A percentile compares a stretch with the other conserved stretches of the same genome.
These are phyloP conservation scores for Mucor indicus DNA, from an alignment of 371 early-diverging fungal genomes.

Conservation along the genomic window DNA sequence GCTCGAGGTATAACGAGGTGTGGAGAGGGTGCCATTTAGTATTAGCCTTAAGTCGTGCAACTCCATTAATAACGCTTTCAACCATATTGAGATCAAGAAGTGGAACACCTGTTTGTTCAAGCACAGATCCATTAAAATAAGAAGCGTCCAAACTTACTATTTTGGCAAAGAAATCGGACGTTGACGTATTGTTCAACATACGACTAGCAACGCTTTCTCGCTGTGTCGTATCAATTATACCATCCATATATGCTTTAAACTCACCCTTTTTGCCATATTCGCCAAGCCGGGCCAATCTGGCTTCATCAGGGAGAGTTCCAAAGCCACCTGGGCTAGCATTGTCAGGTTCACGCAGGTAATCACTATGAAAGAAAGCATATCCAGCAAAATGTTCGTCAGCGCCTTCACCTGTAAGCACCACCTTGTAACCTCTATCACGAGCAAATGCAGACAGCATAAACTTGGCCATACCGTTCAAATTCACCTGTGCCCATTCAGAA, in stretches of 20 bases:
- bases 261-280: not conserved
- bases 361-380: constrained; percentile 49
- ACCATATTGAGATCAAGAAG: constrained; percentile 5
- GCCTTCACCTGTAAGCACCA: constrained; percentile 63
- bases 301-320: constrained; percentile 6
- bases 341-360: constrained; percentile 25
- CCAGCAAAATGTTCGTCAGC: constrained; percentile 67
- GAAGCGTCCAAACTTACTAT: not conserved
- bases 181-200: constrained; percentile 5
- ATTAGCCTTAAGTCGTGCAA: constrained; percentile 15
- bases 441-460: constrained; percentile 15
- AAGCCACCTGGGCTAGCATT: constrained; percentile 13
- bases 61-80: constrained; percentile 11
- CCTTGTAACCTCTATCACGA: constrained; percentile 37
- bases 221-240: not conserved
- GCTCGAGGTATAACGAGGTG: constrained; percentile 17
- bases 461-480: constrained; percentile 1
- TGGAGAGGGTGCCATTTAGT: constrained; percentile 26
- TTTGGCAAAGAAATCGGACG: not conserved
- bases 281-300: not conserved
- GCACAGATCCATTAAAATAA: not conserved
- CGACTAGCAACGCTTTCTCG: too few relatives aligned
- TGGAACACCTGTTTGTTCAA: constrained; percentile 6
- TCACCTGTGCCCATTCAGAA: constrained; percentile 10
- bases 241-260: not conserved